Evolutionary conservation across 805 yeast species (phyloP), one percentile per base, ranked within the genome.

Genomic region (Pichia gijzeniarum): DNA sequence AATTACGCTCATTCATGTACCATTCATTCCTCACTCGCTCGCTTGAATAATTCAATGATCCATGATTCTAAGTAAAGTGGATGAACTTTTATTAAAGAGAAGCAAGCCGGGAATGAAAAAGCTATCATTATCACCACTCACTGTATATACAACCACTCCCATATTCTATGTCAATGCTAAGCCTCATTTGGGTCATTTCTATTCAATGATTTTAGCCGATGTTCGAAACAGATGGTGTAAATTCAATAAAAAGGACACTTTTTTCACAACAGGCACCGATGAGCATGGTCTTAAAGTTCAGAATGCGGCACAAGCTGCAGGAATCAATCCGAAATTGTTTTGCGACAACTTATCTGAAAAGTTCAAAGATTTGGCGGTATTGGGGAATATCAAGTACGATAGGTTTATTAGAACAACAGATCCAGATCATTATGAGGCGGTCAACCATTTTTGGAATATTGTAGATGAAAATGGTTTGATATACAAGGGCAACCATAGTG

Each of bases 241-340:
- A 16, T 64, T 82, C 30, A 61, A 64, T 9, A 65, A 63, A 0
- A 64, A 73, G 2, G 59, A 66, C 4, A 63, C 76, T 0, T 74
- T 67, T 48, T 74, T 90, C 57, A 76, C 86, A 6, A 93, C 98
- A 0, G 99, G 99, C 0, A 90, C 97, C 0, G 99, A 93, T 62
- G 99, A 93, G 63, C 99, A 93, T 62, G 99, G 99, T 0, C 66
- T 89, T 44, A 93, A 93, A 68, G 91, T 91, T 27, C 95, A 87
- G 55, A 71, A 76, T n/a, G 97, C 95, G 0, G 95, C 96, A 0
- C 69, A 67, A 27, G 70, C 69, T 47, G 72, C 70, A 12, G 57
- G 58, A 0, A 59, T 62, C n/a, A 65, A 67, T 1, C 87, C 96
- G 1, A 73, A 82, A 56, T 58, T 62, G 37, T 84, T 90, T 55